Conservation (phyloP, 768 basidiomycete genomes). For the Mycena vulgaris region DNA sequence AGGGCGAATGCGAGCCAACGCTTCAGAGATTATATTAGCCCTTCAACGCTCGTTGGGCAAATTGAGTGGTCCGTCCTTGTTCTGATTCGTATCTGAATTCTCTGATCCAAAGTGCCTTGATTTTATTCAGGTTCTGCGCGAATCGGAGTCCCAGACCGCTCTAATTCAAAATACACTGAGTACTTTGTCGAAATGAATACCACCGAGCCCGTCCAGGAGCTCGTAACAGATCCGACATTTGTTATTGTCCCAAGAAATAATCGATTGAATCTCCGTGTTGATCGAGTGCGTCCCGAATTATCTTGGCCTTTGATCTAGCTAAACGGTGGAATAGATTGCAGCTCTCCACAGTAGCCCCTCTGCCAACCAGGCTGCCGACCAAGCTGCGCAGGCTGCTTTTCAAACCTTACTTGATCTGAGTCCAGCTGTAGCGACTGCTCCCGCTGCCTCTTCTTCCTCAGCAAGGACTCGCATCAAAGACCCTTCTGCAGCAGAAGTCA, state of each 20-base stretch:
- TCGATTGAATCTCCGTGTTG: background rate
- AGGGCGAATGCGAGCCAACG: background rate
- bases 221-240: background rate
- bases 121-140: background rate
- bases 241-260: slow-evolving; percentile 1
- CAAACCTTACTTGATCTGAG: background rate
- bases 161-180: background rate
- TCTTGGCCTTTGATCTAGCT: background rate
- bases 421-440: background rate
- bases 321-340: background rate
- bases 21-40: background rate
- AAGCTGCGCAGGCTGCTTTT: background rate
- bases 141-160: background rate
- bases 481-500: background rate
- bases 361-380: background rate
- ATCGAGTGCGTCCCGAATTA: background rate
- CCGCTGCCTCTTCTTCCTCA: too few species aligned
- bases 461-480: background rate
- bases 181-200: background rate
- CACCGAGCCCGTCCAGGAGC: background rate
- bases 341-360: background rate
- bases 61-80: background rate
- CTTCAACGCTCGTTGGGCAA: background rate
- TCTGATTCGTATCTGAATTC: too few species aligned
- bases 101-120: too few species aligned